A percentile compares a stretch with the other conserved stretches of the same genome.
These are phyloP conservation scores for Serendipita sp. DNA, from an alignment of 768 basidiomycete genomes.

Conservation along the genomic window DNA sequence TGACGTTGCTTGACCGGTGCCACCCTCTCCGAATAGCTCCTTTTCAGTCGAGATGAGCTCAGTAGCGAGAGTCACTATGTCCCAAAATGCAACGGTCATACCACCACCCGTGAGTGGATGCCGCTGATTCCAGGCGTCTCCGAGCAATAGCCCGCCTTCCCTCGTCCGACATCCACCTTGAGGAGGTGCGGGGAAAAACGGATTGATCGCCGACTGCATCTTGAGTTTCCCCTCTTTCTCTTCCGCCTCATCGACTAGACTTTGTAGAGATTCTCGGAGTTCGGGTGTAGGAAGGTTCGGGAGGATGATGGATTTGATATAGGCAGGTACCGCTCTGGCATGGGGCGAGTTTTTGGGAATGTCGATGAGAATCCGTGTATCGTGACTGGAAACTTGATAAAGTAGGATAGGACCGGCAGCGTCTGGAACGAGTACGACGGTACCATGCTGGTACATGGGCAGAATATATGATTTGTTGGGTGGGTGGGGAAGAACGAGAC, in stretches of 20 bases:
- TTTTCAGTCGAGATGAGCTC: conserved; percentile 36
- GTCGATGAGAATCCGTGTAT: conserved; percentile 89
- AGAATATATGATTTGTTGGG: conserved; percentile 18
- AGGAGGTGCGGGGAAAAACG: conserved; percentile 66
- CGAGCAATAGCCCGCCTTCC: conserved; percentile 67
- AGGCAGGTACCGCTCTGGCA: conserved; percentile 61
- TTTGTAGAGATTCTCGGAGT: conserved; percentile 46
- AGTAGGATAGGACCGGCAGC: conserved; percentile 76
- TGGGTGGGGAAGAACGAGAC: conserved; percentile 6
- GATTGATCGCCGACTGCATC: conserved; percentile 86
- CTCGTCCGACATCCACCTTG: conserved; percentile 26
- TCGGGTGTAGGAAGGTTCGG: conserved; percentile 59
- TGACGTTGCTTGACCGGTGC: not conserved
- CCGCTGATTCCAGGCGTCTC: conserved; percentile 98
- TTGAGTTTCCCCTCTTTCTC: conserved; percentile 20
- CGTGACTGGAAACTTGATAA: conserved; percentile 78
- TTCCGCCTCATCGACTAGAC: conserved; percentile 44
- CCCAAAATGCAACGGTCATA: conserved; percentile 90
- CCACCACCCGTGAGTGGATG: conserved; percentile 90
- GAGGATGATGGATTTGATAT: conserved; percentile 55
- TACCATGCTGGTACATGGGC: conserved; percentile 65
- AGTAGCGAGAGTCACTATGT: conserved; percentile 52
- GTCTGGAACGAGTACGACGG: conserved; percentile 55
- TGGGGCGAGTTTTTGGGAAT: conserved; percentile 68
- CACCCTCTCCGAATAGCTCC: conserved; percentile 14